phyloP scores from a whole-genome alignment of 768 basidiomycete genomes.

The Xerocomellus chrysenteron region DNA sequence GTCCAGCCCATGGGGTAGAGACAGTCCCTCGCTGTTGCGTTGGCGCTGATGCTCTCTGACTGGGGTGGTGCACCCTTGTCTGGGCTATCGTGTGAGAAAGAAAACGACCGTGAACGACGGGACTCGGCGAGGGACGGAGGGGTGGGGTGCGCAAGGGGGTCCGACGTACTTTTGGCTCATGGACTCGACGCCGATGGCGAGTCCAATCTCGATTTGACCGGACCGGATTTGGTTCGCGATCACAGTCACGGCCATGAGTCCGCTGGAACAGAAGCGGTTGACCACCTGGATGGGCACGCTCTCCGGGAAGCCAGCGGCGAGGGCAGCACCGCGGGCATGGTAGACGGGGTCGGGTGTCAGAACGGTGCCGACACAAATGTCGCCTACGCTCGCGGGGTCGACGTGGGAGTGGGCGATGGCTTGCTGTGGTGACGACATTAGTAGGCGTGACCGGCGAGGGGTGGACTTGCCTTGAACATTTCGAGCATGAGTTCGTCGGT shows the following conservation, averaged over 20 bases:
- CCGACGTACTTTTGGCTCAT: conserved; percentile 71
- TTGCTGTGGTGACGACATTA: conserved; percentile 41
- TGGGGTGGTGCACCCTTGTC: conserved; percentile 60
- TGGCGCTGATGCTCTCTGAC: conserved; percentile 59
- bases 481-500: conserved; percentile 80
- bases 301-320: conserved; percentile 83
- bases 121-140: no score
- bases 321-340: conserved; percentile 68
- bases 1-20: conserved; percentile 86
- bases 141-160: no score
- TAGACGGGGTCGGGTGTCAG: conserved; percentile 64
- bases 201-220: conserved; percentile 79
- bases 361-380: conserved; percentile 80
- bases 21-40: conserved; percentile 59
- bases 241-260: conserved; percentile 79
- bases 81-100: conserved; percentile 40
- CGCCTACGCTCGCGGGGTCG: conserved; percentile 65
- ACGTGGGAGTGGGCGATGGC: conserved; percentile 56
- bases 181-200: conserved; percentile 82
- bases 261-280: conserved; percentile 83
- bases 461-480: conserved; percentile 63
- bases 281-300: conserved; percentile 69
- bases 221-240: conserved; percentile 74
- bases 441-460: not conserved
- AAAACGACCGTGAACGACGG: not conserved